Evolutionary conservation across 208 protist genomes (phyloP).

Genomic region (Acanthamoeba sp.): DNA sequence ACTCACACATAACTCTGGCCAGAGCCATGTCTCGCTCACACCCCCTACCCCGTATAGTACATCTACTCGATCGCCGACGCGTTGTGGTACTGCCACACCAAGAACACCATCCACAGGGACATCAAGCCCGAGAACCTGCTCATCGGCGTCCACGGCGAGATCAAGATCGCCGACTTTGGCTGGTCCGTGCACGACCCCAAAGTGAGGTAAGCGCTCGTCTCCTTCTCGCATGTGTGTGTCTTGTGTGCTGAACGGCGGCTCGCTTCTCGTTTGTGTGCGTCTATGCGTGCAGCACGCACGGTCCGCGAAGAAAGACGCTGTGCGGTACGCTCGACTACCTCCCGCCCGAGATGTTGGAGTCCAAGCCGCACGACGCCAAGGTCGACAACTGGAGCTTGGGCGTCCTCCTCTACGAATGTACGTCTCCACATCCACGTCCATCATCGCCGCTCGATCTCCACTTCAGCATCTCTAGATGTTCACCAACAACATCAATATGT

Average conservation of each 20-base stretch:
- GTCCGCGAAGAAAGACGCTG: constrained; percentile 81
- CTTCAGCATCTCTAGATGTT: too few species aligned
- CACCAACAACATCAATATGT: too few species aligned
- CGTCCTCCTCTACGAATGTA: constrained; percentile 97
- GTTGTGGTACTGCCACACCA: constrained; percentile 97
- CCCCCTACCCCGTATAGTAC: constrained; percentile 73
- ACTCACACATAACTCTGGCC: neutral
- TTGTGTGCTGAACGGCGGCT: neutral
- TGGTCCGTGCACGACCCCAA: constrained; percentile 98
- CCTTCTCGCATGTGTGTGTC: neutral
- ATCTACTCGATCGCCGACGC: constrained; percentile 83
- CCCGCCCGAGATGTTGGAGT: constrained; percentile 98
- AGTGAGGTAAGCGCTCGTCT: constrained; percentile 2
- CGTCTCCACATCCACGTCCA: neutral
- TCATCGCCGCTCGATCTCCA: neutral
- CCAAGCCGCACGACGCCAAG: constrained; percentile 90
- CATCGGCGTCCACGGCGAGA: constrained; percentile 92
- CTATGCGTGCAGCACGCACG: neutral
- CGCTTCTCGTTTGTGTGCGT: neutral
- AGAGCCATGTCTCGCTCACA: neutral
- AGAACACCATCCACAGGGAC: constrained; percentile 96
- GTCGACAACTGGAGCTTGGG: constrained; percentile 98
- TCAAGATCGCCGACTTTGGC: constrained; percentile 99
- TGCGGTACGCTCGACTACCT: constrained; percentile 99
- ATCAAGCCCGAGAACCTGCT: constrained; percentile 93